These are phyloP conservation scores for Pigoraptor vietnamica DNA, from an alignment of 78 protist genomes.

Conservation along the genomic window DNA sequence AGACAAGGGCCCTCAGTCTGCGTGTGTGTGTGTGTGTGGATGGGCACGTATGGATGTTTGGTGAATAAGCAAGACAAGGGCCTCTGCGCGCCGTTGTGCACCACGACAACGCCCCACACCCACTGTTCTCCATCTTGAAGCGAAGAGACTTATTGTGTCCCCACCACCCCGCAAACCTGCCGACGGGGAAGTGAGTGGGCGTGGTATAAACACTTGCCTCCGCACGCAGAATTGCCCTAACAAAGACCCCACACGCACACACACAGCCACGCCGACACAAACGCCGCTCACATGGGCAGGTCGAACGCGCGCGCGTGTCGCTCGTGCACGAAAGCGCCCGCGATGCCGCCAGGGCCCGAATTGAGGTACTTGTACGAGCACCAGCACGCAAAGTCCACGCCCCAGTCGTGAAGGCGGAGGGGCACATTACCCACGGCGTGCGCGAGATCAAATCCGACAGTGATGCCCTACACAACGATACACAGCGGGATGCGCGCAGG, in stretches of 20 bases:
- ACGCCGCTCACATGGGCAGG: neutral
- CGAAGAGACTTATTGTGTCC: constrained; percentile 62
- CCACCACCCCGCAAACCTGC: constrained; percentile 84
- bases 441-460: constrained; percentile 88
- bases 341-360: constrained; percentile 88
- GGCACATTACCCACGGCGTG: constrained; percentile 89
- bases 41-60: too few species aligned
- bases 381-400: constrained; percentile 89
- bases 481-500: too few species aligned
- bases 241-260: too few species aligned
- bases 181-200: neutral
- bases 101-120: too few species aligned
- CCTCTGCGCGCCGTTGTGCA: too few species aligned
- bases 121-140: constrained; percentile 62
- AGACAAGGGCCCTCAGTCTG: neutral
- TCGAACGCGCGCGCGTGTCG: too few species aligned
- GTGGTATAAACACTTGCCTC: too few species aligned
- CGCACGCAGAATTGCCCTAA: too few species aligned
- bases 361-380: constrained; percentile 91
- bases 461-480: constrained; percentile 10
- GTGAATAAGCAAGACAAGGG: too few species aligned
- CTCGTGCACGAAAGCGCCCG: constrained; percentile 74
- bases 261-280: too few species aligned
- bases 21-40: too few species aligned
- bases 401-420: constrained; percentile 86